Conservation (phyloP, 2,329 filamentous ascomycete species). For the Aspergillus tamarii region DNA sequence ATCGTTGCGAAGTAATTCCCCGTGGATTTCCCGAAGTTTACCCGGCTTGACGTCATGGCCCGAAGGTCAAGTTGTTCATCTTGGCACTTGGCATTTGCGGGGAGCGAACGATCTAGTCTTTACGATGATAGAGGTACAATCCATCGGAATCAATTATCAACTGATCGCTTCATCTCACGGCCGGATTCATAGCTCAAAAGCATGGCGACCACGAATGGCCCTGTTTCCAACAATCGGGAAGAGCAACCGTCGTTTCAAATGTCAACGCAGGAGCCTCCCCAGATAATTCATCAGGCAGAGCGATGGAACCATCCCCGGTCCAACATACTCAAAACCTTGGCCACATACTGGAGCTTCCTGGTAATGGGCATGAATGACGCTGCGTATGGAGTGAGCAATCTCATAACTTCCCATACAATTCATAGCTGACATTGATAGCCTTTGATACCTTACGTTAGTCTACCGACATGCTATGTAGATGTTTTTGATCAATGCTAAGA, state of each 20-base stretch:
- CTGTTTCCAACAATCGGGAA: background rate
- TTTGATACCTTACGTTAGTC: background rate
- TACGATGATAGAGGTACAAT: background rate
- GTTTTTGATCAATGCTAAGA: background rate
- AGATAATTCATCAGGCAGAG: background rate
- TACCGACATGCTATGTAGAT: no score
- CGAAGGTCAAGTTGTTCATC: background rate
- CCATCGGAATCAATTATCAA: background rate
- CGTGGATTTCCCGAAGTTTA: background rate
- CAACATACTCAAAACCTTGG: slow-evolving; percentile 6
- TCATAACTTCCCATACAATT: background rate
- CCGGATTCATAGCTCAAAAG: background rate
- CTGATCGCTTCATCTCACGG: background rate
- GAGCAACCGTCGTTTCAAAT: background rate
- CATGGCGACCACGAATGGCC: background rate
- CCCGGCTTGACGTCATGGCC: background rate
- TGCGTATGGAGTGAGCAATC: slow-evolving; percentile 10
- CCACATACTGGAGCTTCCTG: slow-evolving; percentile 24
- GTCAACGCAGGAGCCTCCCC: background rate
- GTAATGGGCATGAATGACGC: slow-evolving; percentile 29
- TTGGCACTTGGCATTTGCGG: background rate
- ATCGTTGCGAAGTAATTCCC: background rate
- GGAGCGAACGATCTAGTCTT: background rate
- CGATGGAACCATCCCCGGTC: slow-evolving; percentile 5
- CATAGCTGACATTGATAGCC: background rate